Conservation (phyloP, 192 early-diverging fungal genomes). For the Podila clonocystis region DNA sequence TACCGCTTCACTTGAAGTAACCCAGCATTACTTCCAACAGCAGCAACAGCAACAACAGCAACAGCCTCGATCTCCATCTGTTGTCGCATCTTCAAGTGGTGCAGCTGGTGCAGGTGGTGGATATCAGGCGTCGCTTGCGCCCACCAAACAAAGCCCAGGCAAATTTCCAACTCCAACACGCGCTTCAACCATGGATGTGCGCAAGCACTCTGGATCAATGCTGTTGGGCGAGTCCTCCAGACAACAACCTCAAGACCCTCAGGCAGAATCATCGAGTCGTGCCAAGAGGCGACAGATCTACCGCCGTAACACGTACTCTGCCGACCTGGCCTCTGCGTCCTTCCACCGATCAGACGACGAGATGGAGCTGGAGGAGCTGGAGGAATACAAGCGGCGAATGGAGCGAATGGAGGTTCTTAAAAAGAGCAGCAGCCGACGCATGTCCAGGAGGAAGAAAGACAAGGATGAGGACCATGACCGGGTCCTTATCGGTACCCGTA, state of each 20-base stretch:
- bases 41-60: background rate
- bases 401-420: constrained; percentile 46
- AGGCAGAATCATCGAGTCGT: constrained; percentile 22
- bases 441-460: constrained; percentile 51
- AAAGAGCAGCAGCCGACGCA: constrained; percentile 52
- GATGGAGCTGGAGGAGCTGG: constrained; percentile 54
- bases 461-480: constrained; percentile 56
- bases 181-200: constrained; percentile 44
- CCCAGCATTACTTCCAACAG: constrained; percentile 3
- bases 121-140: constrained; percentile 11
- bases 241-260: constrained; percentile 5
- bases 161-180: constrained; percentile 24
- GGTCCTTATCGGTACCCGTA: constrained; percentile 79
- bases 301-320: constrained; percentile 57
- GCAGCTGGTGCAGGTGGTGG: constrained; percentile 40
- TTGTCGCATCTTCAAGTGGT: background rate
- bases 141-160: background rate
- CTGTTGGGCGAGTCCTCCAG: constrained; percentile 15
- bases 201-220: constrained; percentile 18
- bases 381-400: constrained; percentile 39
- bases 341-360: constrained; percentile 53
- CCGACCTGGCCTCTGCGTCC: constrained; percentile 48
- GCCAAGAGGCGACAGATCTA: constrained; percentile 28
- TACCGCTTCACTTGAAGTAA: background rate
- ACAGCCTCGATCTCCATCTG: background rate